Base-by-base conservation (phyloP, 2,329 filamentous ascomycete genomes). In the Didymella segeticola region DNA sequence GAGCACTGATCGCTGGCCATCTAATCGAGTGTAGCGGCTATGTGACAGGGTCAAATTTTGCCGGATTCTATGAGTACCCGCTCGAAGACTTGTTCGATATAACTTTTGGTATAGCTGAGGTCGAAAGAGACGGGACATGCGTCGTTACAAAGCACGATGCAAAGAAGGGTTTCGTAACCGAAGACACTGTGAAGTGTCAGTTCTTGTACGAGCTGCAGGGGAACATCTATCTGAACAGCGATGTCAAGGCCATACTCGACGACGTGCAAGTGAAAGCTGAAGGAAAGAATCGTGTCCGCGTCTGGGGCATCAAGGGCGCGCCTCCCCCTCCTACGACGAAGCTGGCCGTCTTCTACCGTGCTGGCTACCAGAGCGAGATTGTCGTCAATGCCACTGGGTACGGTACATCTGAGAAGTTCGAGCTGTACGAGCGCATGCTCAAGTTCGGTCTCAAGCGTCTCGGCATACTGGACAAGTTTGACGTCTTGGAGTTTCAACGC, bases 31-130 rank as follows among this genome's bases (percentile, higher is more conserved):
- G 77, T 47, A 71, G 69, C 30, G 72, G 69, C 30, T 86, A 86
- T 47, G 80, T 80, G 2, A 82, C 80, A 0, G 83, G 83, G 0
- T 79, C 73, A 0, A 85, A 86, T 57, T 86, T 83, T 54, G 75
- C 81, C 0, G 83, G 82, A 0, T 83, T 79, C 47, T 74, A 79
- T 27, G 76, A 79, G 2, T 76, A 78, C 49, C 56, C 73, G 1
- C 51, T 79, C 1, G 75, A 80, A 7, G 63, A 68, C 0, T 68
- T 81, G 20, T 66, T 79, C 38, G 77, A 79, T 38, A 72, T 80
- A 1, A 74, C 75, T 0, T 80, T 80, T 37, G 80, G 79, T 1
- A 81, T 84, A 51, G 80, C 77, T 0, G 81, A 84, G 48, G 72
- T 85, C 15, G 74, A 70, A 4, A 64, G 37, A 0, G 76, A 79